Conservation (phyloP, 2,329 filamentous ascomycete species). For the Colletotrichum gloeosporioides region DNA sequence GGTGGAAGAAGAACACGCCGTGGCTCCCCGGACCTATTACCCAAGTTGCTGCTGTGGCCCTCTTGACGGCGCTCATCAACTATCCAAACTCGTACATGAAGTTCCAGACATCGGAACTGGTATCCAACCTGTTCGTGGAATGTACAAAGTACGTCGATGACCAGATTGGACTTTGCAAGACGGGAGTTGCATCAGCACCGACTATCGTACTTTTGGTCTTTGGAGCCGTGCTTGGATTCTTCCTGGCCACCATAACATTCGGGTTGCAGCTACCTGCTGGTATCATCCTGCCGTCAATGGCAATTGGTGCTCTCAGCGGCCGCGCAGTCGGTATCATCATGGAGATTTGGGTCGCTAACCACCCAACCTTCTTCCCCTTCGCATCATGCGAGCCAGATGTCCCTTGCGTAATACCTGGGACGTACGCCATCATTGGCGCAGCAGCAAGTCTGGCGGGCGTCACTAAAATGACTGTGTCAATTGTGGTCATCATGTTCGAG, state of each 20-base stretch:
- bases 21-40: conserved; percentile 75
- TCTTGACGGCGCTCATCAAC: conserved; percentile 87
- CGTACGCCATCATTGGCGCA: conserved; percentile 95
- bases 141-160: conserved; percentile 85
- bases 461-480: conserved; percentile 95
- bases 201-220: conserved; percentile 85
- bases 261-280: conserved; percentile 90
- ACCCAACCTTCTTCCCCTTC: conserved; percentile 81
- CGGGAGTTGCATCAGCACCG: conserved; percentile 79
- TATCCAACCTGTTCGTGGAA: conserved; percentile 90
- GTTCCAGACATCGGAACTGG: conserved; percentile 87
- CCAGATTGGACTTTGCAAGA: conserved; percentile 88
- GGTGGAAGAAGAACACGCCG: conserved; percentile 73
- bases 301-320: conserved; percentile 89
- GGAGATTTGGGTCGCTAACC: conserved; percentile 83
- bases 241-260: conserved; percentile 87
- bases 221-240: conserved; percentile 82
- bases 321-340: conserved; percentile 89
- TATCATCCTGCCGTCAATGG: conserved; percentile 95
- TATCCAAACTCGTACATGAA: conserved; percentile 98
- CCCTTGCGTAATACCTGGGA: conserved; percentile 89
- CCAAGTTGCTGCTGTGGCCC: conserved; percentile 81
- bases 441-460: conserved; percentile 93
- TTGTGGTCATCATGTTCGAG: conserved; percentile 99
- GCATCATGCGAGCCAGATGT: conserved; percentile 82